These are phyloP conservation scores for Saturnispora sekii DNA, from an alignment of 805 yeast species.

Conservation along the genomic window DNA sequence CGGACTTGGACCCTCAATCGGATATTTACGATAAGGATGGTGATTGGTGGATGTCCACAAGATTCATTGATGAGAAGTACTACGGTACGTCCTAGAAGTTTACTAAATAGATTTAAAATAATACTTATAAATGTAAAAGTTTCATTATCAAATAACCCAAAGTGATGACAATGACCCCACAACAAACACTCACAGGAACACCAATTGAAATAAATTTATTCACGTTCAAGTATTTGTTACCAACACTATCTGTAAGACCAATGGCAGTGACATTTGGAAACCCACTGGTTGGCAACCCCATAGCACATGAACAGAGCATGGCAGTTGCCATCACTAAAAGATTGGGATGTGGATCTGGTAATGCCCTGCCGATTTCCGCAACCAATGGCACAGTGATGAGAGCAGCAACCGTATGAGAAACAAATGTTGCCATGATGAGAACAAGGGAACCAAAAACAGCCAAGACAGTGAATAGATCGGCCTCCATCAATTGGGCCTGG, in stretches of 20 bases:
- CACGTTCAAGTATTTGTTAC: slow-evolving; percentile 82
- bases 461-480: slow-evolving; percentile 65
- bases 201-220: slow-evolving; percentile 83
- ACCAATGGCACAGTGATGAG: slow-evolving; percentile 85
- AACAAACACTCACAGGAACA: slow-evolving; percentile 74
- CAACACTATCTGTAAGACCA: slow-evolving; percentile 86
- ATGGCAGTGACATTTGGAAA: slow-evolving; percentile 97
- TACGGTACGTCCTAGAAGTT: slow-evolving; percentile 49
- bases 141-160: slow-evolving; percentile 73
- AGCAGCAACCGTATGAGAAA: slow-evolving; percentile 96
- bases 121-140: slow-evolving; percentile 36
- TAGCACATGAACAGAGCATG: slow-evolving; percentile 80
- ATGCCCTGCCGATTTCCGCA: slow-evolving; percentile 72
- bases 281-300: slow-evolving; percentile 97
- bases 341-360: slow-evolving; percentile 77
- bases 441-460: slow-evolving; percentile 75
- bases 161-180: slow-evolving; percentile 63
- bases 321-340: slow-evolving; percentile 60
- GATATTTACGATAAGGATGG: slow-evolving; percentile 13
- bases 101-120: neutral
- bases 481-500: slow-evolving; percentile 52
- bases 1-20: slow-evolving; percentile 13
- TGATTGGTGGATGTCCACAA: slow-evolving; percentile 51
- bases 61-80: slow-evolving; percentile 69
- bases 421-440: slow-evolving; percentile 83